phyloP scores from a whole-genome alignment of 805 yeast genomes.

The Nakazawaea sp. region DNA sequence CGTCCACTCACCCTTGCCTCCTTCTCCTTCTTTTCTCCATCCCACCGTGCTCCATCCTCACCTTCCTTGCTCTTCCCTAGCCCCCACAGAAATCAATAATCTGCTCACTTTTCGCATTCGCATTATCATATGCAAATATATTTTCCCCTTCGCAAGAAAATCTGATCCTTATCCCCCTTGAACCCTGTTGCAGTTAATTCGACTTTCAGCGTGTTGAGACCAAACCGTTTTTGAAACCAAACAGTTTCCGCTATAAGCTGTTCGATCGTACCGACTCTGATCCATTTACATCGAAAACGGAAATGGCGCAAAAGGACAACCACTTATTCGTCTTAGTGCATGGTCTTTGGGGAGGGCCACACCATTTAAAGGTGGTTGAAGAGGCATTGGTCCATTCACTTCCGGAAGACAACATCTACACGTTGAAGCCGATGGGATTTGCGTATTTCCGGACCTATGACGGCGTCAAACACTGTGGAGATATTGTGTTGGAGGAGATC shows the following conservation, averaged over 20 bases:
- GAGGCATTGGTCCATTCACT: constrained; percentile 31
- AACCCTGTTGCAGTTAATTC: too few relatives aligned
- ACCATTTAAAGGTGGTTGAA: constrained; percentile 45
- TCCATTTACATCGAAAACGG: too few relatives aligned
- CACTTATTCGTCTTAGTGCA: constrained; percentile 72
- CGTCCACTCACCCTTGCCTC: not conserved
- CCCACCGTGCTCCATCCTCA: not conserved
- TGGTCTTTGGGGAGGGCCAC: constrained; percentile 72
- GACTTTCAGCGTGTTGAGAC: too few relatives aligned
- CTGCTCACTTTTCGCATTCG: too few relatives aligned
- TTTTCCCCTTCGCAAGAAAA: too few relatives aligned
- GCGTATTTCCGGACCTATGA: constrained; percentile 76
- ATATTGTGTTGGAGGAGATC: constrained; percentile 64
- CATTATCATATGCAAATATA: too few relatives aligned
- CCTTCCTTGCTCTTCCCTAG: not conserved
- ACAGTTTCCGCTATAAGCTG: too few relatives aligned
- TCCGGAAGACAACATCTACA: constrained; percentile 34
- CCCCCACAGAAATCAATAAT: too few relatives aligned
- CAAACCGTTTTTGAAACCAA: too few relatives aligned
- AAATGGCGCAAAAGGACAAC: too few relatives aligned
- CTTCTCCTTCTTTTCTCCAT: not conserved
- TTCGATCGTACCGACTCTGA: too few relatives aligned
- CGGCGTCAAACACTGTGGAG: constrained; percentile 71
- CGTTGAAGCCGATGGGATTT: constrained; percentile 50
- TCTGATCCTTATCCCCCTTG: too few relatives aligned